These are phyloP conservation scores for Tricholoma matsutake DNA, from an alignment of 768 basidiomycete species.

Conservation along the genomic window DNA sequence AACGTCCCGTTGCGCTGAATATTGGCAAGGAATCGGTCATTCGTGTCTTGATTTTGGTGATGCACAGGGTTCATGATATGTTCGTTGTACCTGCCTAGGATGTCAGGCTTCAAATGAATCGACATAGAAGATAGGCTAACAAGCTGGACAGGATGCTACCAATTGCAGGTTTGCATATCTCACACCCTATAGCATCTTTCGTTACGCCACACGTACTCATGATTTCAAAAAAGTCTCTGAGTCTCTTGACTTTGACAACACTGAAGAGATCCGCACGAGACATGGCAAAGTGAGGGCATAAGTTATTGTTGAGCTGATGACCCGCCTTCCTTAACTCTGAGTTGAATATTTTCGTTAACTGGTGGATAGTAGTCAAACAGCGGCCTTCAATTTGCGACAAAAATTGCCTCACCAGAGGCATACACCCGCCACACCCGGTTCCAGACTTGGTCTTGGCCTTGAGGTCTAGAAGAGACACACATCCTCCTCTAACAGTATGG, in stretches of 20 bases:
- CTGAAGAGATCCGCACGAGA: constrained; percentile 66
- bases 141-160: constrained; percentile 49
- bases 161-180: constrained; percentile 69
- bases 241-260: constrained; percentile 59
- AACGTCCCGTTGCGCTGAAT: constrained; percentile 73
- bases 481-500: constrained; percentile 49
- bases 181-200: constrained; percentile 58
- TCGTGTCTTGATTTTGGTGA: constrained; percentile 70
- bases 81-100: constrained; percentile 49
- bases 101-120: background rate
- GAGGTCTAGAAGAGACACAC: constrained; percentile 46
- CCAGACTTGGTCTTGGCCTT: constrained; percentile 69
- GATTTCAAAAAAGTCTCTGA: constrained; percentile 52
- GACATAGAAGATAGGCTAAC: constrained; percentile 11
- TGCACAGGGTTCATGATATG: constrained; percentile 60
- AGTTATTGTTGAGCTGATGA: constrained; percentile 49
- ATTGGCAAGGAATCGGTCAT: constrained; percentile 68
- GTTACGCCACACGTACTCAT: constrained; percentile 48
- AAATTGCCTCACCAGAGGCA: constrained; percentile 46
- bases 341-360: constrained; percentile 33
- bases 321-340: constrained; percentile 69
- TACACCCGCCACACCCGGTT: constrained; percentile 72
- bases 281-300: constrained; percentile 67
- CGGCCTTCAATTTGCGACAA: background rate
- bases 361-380: background rate